These are phyloP conservation scores for Termitomyces sp. DNA, from an alignment of 768 basidiomycete genomes.

Conservation along the genomic window DNA sequence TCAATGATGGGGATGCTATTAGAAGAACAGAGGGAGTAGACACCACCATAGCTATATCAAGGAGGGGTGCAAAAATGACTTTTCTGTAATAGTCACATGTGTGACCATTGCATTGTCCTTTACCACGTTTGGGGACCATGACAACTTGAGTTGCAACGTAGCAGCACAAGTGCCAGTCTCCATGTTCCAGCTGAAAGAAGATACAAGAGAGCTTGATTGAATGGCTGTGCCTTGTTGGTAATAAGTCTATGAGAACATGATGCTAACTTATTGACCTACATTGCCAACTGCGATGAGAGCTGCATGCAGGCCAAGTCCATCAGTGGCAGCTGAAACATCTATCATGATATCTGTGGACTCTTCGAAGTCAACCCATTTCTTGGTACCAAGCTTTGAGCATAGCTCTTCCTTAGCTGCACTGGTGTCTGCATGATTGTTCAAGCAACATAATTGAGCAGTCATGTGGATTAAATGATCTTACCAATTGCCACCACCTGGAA, in stretches of 20 bases:
- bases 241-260: neutral
- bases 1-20: slow-evolving; percentile 8
- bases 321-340: slow-evolving; percentile 55
- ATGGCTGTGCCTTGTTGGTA: slow-evolving; percentile 24
- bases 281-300: slow-evolving; percentile 54
- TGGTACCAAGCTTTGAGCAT: slow-evolving; percentile 44
- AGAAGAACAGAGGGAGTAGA: slow-evolving; percentile 6
- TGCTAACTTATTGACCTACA: slow-evolving; percentile 20
- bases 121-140: too few species aligned
- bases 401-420: slow-evolving; percentile 64
- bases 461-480: slow-evolving; percentile 8
- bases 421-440: slow-evolving; percentile 47
- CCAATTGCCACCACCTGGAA: slow-evolving; percentile 59
- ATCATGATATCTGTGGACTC: slow-evolving; percentile 51
- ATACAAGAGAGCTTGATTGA: slow-evolving; percentile 60
- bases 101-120: neutral
- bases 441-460: neutral
- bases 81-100: slow-evolving; percentile 8
- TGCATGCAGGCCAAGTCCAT: slow-evolving; percentile 66
- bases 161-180: too few species aligned
- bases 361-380: slow-evolving; percentile 77
- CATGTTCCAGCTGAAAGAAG: slow-evolving; percentile 58
- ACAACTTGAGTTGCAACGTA: too few species aligned
- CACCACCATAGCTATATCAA: slow-evolving; percentile 33
- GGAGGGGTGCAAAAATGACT: slow-evolving; percentile 5